These are phyloP conservation scores for Mortierella sp. DNA, from an alignment of 371 early-diverging fungal species.

Conservation along the genomic window DNA sequence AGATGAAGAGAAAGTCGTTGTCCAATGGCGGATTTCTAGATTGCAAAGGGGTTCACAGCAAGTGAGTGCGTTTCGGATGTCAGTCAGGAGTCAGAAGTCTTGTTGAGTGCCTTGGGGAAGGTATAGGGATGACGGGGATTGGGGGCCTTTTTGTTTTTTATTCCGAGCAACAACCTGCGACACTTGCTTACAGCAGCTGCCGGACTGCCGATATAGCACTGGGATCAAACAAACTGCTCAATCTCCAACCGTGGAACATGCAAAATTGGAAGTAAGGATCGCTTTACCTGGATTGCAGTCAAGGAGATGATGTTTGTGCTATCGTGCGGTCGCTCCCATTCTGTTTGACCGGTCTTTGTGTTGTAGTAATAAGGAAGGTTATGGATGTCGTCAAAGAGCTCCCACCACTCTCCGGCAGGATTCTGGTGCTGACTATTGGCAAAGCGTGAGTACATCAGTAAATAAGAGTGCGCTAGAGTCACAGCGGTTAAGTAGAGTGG, in stretches of 20 bases:
- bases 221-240: neutral
- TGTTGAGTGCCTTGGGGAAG: too few relatives aligned
- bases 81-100: too few relatives aligned
- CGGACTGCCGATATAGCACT: too few relatives aligned
- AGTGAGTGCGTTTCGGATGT: neutral
- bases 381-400: constrained; percentile 87
- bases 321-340: constrained; percentile 86
- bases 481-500: neutral
- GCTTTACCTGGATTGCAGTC: constrained; percentile 70
- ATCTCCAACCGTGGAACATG: constrained; percentile 8
- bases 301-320: constrained; percentile 81
- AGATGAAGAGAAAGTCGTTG: constrained; percentile 50
- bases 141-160: too few relatives aligned
- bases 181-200: too few relatives aligned
- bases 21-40: constrained; percentile 53
- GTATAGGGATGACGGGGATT: too few relatives aligned
- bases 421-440: constrained; percentile 62
- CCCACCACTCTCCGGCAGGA: constrained; percentile 94
- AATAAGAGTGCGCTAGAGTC: neutral
- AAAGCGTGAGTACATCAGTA: neutral
- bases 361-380: constrained; percentile 91
- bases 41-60: neutral
- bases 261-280: too few relatives aligned
- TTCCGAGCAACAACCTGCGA: too few relatives aligned
- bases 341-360: constrained; percentile 82